These are phyloP conservation scores for Lactarius tabidus DNA, from an alignment of 768 basidiomycete genomes.

Conservation along the genomic window DNA sequence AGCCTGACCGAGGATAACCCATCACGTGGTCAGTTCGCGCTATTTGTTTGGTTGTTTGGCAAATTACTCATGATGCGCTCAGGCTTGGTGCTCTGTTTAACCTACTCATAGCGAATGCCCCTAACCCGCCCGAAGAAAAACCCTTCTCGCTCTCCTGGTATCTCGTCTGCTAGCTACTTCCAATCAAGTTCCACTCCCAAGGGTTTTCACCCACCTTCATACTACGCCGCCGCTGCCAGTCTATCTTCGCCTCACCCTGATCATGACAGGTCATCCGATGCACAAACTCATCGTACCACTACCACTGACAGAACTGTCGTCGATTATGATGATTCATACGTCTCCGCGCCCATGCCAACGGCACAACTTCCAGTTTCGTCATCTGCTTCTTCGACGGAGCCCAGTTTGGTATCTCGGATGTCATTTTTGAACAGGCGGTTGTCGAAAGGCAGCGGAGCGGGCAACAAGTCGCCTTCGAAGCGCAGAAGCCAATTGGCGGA, in stretches of 20 bases:
- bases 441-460: constrained; percentile 10
- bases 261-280: neutral
- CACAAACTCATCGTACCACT: neutral
- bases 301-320: neutral
- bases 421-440: constrained; percentile 21
- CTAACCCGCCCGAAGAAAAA: constrained; percentile 23
- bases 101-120: constrained; percentile 15
- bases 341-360: constrained; percentile 12
- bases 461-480: constrained; percentile 18
- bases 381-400: constrained; percentile 23
- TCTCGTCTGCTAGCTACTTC: constrained; percentile 20
- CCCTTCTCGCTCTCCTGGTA: constrained; percentile 23
- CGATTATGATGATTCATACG: constrained; percentile 2
- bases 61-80: neutral
- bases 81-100: neutral
- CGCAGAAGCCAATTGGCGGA: constrained; percentile 45
- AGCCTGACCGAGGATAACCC: neutral
- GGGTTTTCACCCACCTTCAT: constrained; percentile 34
- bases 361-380: constrained; percentile 22
- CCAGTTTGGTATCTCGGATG: constrained; percentile 22
- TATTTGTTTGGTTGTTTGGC: constrained; percentile 23
- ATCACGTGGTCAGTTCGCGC: constrained; percentile 18
- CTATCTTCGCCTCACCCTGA: constrained; percentile 21
- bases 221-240: constrained; percentile 37
- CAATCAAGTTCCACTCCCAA: constrained; percentile 25